Evolutionary conservation across 2,329 filamentous ascomycete genomes (phyloP).

Genomic region (Thielaviopsis musarum): DNA sequence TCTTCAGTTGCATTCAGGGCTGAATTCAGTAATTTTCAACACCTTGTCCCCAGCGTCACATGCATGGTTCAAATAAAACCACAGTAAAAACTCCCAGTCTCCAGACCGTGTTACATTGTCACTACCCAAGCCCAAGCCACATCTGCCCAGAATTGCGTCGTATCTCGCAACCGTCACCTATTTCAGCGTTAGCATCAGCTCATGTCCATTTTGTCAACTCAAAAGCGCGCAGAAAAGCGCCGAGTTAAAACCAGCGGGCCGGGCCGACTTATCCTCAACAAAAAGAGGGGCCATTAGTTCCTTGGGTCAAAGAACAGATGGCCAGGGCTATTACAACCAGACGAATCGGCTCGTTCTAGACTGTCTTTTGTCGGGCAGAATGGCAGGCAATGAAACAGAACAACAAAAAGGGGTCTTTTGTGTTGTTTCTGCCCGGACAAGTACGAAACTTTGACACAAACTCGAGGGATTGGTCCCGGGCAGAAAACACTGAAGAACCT

Average conservation of each 20-base stretch:
- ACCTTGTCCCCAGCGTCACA: background rate
- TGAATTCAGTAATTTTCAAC: background rate
- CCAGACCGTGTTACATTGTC: background rate
- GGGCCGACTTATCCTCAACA: conserved; percentile 1
- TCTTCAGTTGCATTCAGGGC: no score
- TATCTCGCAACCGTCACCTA: background rate
- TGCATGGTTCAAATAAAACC: background rate
- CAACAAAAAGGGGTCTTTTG: background rate
- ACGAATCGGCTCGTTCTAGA: background rate
- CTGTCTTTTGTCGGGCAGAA: background rate
- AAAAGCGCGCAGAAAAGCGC: background rate
- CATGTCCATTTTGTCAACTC: background rate
- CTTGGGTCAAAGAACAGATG: background rate
- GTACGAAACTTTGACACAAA: conserved; percentile 88
- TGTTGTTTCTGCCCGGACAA: conserved; percentile 43
- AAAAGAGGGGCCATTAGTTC: conserved; percentile 1
- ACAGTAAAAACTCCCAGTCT: background rate
- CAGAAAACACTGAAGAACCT: conserved; percentile 15
- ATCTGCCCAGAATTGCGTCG: background rate
- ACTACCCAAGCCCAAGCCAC: background rate
- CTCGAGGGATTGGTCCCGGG: conserved; percentile 66
- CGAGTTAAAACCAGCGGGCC: background rate
- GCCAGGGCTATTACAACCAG: background rate
- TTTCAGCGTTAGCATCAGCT: background rate
- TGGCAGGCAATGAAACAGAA: background rate